Evolutionary conservation across 1,284 basidiomycete species (phyloP), one percentile per base, ranked within the genome.

Genomic region (Hemileia vastatrix): DNA sequence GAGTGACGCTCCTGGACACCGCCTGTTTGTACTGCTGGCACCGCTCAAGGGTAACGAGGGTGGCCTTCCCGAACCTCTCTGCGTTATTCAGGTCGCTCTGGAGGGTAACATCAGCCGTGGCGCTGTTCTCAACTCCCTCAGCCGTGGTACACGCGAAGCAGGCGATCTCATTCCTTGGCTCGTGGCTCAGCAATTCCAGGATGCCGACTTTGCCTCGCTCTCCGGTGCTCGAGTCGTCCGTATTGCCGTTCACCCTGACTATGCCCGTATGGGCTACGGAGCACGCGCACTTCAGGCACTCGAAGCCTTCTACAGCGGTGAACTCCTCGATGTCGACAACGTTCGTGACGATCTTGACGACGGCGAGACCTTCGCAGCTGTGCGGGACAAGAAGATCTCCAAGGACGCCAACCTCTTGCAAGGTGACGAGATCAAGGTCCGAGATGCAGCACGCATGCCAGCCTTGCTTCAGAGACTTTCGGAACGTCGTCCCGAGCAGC

Each of bases 121-220:
- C 54, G 85, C 83, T 24, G 90, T 97, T 63, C 79, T 95, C 79
- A 91, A 93, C 66, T 87, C 87, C 50, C 77, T 97, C 15, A 82
- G 83, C 45, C 80, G 88, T 48, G 90, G 90, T 11, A 79, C 85
- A 70, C 80, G 88, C 64, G 86, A 88, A 2, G 88, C 90, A 0
- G 94, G 94, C 1, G 94, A 98, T 78, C 85, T 98, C 83, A 96
- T 98, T 67, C 94, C 94, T 0, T 98, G 95, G 94, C 80, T 95
- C 23, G 80, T 98, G 43, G 85, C 89, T 47, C 90, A 94, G 75
- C 92, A 95, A 79, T 98, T 91, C 81, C 91, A 97, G 79, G 94
- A 98, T 77, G 86, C 83, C 69, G 88, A 90, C 76, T 98, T 98
- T 77, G 94, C 90, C 1, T 80, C 83, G 77, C 78, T 98, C 67